Evolutionary conservation across 768 basidiomycete species (phyloP).

Genomic region (Artomyces pyxidatus): DNA sequence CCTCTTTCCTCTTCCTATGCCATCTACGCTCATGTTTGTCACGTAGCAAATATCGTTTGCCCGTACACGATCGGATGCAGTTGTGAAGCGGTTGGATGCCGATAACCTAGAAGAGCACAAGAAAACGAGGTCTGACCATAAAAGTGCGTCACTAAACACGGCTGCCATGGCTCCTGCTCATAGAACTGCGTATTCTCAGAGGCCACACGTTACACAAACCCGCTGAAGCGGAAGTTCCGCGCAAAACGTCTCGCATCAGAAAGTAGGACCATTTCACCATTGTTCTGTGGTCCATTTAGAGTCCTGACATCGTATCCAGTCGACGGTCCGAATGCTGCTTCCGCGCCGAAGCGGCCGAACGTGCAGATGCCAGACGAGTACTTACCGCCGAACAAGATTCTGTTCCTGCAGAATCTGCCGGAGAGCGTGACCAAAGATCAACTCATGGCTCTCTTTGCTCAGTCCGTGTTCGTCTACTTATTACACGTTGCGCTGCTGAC

Average conservation of each 20-base stretch:
- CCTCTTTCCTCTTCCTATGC: background rate
- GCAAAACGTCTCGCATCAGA: constrained; percentile 77
- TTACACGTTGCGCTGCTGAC: background rate
- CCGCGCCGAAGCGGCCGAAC: constrained; percentile 68
- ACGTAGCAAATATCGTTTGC: constrained; percentile 97
- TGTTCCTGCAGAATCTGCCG: constrained; percentile 95
- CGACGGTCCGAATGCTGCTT: constrained; percentile 58
- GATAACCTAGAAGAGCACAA: constrained; percentile 71
- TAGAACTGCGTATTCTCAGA: constrained; percentile 34
- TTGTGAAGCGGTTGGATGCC: constrained; percentile 68
- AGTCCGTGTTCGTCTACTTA: constrained; percentile 41
- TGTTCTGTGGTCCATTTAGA: constrained; percentile 1
- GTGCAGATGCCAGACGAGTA: constrained; percentile 99
- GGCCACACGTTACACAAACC: constrained; percentile 79
- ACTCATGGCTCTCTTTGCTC: constrained; percentile 83
- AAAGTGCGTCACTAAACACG: constrained; percentile 50
- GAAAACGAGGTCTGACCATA: constrained; percentile 63
- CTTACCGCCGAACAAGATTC: constrained; percentile 96
- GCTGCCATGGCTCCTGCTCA: constrained; percentile 2
- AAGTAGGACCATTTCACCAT: constrained; percentile 35
- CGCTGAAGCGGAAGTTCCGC: constrained; percentile 77
- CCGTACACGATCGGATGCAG: constrained; percentile 78
- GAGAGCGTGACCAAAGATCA: constrained; percentile 90
- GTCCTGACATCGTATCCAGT: constrained; percentile 30
- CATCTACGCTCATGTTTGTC: background rate